Percentiles rank a stretch among this genome's conserved stretches.
These are phyloP conservation scores for Diplodia intermedia DNA, from an alignment of 2,329 filamentous ascomycete genomes.

Conservation along the genomic window DNA sequence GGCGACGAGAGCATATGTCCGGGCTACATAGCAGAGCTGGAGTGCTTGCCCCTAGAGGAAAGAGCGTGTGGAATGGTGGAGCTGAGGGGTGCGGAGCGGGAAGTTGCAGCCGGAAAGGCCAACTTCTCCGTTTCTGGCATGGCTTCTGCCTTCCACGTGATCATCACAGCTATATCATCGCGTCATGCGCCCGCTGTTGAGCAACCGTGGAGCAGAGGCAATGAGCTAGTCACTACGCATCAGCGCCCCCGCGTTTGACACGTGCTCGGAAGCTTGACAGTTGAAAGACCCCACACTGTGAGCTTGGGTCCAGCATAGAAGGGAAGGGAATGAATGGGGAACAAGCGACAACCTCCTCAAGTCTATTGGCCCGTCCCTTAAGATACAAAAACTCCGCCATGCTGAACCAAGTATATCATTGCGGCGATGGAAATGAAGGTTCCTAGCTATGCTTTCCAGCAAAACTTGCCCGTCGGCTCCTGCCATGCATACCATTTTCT, in stretches of 20 bases:
- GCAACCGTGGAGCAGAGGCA: too few species aligned
- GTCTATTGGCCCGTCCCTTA: constrained; percentile 18
- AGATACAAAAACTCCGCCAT: constrained; percentile 25
- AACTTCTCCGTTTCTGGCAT: not conserved
- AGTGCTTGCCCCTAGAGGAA: not conserved
- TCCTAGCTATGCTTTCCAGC: constrained; percentile 15
- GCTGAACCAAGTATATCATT: constrained; percentile 17
- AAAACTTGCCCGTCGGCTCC: constrained; percentile 2
- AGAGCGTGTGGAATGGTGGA: not conserved
- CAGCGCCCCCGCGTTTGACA: too few species aligned
- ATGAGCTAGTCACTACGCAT: too few species aligned
- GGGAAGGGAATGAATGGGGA: too few species aligned
- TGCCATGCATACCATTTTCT: constrained; percentile 11
- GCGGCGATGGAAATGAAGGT: constrained; percentile 10
- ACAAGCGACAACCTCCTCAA: constrained; percentile 1
- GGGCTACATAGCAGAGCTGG: not conserved
- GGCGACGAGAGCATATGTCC: too few species aligned
- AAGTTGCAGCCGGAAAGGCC: not conserved
- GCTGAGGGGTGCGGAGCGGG: not conserved
- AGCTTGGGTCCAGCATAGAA: too few species aligned
- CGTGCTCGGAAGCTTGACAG: too few species aligned
- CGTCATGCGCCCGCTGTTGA: too few species aligned
- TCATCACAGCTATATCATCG: too few species aligned
- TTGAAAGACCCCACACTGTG: too few species aligned
- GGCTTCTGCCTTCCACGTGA: not conserved